Percentiles rank a stretch among this genome's conserved stretches.
phyloP scores from a whole-genome alignment of 768 basidiomycete genomes.

The Calvatia gigantea region DNA sequence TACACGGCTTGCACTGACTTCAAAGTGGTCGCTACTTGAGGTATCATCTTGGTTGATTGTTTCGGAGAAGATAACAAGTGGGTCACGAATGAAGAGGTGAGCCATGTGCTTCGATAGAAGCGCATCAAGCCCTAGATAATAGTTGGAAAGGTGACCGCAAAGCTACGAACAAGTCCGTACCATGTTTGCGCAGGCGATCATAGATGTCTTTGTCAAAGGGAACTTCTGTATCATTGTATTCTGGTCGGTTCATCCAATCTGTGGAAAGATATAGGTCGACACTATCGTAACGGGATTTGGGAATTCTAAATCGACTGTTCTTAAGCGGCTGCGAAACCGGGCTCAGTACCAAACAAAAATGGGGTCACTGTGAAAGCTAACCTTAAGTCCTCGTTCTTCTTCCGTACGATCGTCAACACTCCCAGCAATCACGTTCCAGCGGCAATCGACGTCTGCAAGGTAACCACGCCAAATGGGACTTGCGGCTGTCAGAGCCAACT shows the following conservation, averaged over 20 bases:
- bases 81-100: conserved; percentile 97
- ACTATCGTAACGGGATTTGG: conserved; percentile 97
- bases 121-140: conserved; percentile 70
- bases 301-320: conserved; percentile 72
- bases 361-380: conserved; percentile 22
- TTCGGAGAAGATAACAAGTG: conserved; percentile 92
- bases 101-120: conserved; percentile 87
- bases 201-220: conserved; percentile 78
- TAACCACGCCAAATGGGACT: conserved; percentile 95
- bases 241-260: conserved; percentile 82
- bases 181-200: conserved; percentile 69
- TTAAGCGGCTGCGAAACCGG: conserved; percentile 60
- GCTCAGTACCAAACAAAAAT: neutral
- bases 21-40: conserved; percentile 90
- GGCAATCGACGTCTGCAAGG: conserved; percentile 94
- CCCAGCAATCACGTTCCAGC: conserved; percentile 99
- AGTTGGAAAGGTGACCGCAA: neutral
- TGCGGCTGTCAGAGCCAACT: conserved; percentile 93
- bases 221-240: conserved; percentile 87
- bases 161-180: conserved; percentile 35
- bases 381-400: conserved; percentile 90
- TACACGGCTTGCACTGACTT: conserved; percentile 43
- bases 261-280: conserved; percentile 92
- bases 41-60: conserved; percentile 89
- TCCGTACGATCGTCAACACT: conserved; percentile 96